phyloP scores from a whole-genome alignment of 2,329 filamentous ascomycete species.

The Tympanopsis confertula region DNA sequence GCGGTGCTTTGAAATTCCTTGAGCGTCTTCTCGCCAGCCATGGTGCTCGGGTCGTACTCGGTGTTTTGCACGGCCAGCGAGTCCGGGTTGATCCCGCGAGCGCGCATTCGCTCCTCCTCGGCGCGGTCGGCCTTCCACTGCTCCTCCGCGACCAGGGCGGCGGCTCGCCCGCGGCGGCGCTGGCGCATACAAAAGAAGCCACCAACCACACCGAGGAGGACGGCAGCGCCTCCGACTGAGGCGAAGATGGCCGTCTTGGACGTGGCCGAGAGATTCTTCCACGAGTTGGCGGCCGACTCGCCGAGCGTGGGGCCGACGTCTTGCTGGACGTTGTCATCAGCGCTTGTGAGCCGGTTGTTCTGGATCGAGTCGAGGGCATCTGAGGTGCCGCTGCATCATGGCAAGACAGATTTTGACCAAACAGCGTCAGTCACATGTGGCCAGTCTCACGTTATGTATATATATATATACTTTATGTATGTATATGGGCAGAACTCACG shows the following conservation, averaged over 20 bases:
- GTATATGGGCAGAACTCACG: constrained; percentile 31
- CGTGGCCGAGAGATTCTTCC: constrained; percentile 32
- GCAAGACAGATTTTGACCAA: too few species aligned
- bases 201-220: constrained; percentile 24
- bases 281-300: constrained; percentile 38
- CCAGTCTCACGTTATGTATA: too few species aligned
- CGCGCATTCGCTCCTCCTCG: constrained; percentile 37
- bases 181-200: constrained; percentile 44
- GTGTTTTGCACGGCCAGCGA: neutral
- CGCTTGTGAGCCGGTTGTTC: constrained; percentile 20
- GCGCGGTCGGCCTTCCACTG: constrained; percentile 32
- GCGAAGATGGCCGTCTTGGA: constrained; percentile 43
- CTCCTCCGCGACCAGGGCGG: constrained; percentile 33
- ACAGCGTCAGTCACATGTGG: too few species aligned
- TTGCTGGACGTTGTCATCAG: constrained; percentile 42
- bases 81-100: constrained; percentile 34
- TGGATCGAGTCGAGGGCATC: neutral
- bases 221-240: constrained; percentile 29
- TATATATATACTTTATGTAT: too few species aligned
- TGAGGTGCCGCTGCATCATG: neutral
- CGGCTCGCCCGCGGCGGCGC: constrained; percentile 35
- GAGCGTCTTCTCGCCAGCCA: neutral
- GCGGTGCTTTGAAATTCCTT: neutral
- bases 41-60: neutral
- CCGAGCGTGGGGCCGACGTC: constrained; percentile 26